A percentile compares a stretch with the other conserved stretches of the same genome.
Evolutionary conservation across 768 basidiomycete genomes (phyloP).

Genomic region (Mycena floridula): DNA sequence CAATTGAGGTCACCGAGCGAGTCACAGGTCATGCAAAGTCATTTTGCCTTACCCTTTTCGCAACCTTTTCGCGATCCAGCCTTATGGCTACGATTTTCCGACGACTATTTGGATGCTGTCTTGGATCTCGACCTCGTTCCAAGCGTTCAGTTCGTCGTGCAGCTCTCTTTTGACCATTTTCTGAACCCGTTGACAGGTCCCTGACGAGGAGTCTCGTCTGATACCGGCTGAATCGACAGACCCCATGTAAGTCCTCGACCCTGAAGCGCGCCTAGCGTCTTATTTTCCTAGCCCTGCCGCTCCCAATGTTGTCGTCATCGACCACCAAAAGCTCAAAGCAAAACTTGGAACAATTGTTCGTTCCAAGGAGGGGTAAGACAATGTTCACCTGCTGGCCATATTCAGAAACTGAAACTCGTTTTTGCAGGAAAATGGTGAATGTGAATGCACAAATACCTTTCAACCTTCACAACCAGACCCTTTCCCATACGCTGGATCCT

Average conservation of each 20-base stretch:
- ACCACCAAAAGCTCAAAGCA: constrained; percentile 46
- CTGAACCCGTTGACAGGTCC: neutral
- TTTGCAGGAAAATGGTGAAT: constrained; percentile 56
- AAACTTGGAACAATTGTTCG: constrained; percentile 48
- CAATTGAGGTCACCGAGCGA: no score
- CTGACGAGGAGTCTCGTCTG: constrained; percentile 2
- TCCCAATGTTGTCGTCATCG: constrained; percentile 19
- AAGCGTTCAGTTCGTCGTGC: neutral
- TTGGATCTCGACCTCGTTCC: neutral
- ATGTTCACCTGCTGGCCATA: constrained; percentile 3
- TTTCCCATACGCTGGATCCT: constrained; percentile 16
- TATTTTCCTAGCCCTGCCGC: constrained; percentile 1
- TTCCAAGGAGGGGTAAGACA: constrained; percentile 48
- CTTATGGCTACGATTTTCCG: neutral
- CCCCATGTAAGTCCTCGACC: neutral
- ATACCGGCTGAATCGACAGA: neutral
- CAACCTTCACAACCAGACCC: constrained; percentile 43
- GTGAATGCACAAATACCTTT: constrained; percentile 50
- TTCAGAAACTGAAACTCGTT: constrained; percentile 5
- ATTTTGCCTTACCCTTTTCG: no score
- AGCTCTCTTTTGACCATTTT: neutral
- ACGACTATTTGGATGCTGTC: neutral
- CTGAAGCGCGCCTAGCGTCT: neutral
- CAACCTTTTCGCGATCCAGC: neutral
- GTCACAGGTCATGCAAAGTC: no score